Evolutionary conservation across 2,329 filamentous ascomycete genomes (phyloP).

Genomic region (Phialophora expanda): DNA sequence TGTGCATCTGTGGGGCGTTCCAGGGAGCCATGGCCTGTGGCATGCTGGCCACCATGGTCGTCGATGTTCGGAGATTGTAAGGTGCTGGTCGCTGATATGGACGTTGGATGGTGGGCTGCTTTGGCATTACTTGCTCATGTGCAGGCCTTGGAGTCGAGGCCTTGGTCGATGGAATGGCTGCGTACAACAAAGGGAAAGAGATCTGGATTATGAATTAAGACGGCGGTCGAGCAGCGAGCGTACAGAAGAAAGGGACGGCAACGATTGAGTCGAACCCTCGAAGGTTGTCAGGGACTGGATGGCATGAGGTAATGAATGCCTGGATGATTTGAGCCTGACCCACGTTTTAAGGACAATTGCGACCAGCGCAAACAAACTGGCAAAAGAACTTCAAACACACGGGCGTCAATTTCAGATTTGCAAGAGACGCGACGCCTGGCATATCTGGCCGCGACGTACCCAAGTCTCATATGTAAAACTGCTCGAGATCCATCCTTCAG

Average conservation of each 20-base stretch:
- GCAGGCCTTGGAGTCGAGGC: slow-evolving; percentile 14
- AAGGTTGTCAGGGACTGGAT: slow-evolving; percentile 28
- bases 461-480: slow-evolving; percentile 22
- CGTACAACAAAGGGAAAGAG: slow-evolving; percentile 14
- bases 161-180: slow-evolving; percentile 29
- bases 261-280: slow-evolving; percentile 25
- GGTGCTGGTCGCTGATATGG: slow-evolving; percentile 29
- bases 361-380: slow-evolving; percentile 28
- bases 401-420: slow-evolving; percentile 39
- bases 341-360: slow-evolving; percentile 33
- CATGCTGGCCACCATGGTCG: slow-evolving; percentile 35
- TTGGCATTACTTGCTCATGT: slow-evolving; percentile 30
- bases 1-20: slow-evolving; percentile 19
- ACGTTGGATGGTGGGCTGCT: slow-evolving; percentile 29
- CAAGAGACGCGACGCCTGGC: slow-evolving; percentile 26
- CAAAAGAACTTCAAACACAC: slow-evolving; percentile 32
- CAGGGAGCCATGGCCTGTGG: slow-evolving; percentile 27
- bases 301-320: slow-evolving; percentile 28
- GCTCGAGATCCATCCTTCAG: slow-evolving; percentile 16
- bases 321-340: slow-evolving; percentile 33
- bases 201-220: slow-evolving; percentile 29
- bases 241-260: slow-evolving; percentile 21
- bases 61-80: slow-evolving; percentile 32
- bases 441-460: slow-evolving; percentile 17
- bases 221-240: slow-evolving; percentile 22